Evolutionary conservation across 768 basidiomycete genomes (phyloP), one percentile per base, ranked within the genome.

Genomic region (Lactarius hengduanensis): DNA sequence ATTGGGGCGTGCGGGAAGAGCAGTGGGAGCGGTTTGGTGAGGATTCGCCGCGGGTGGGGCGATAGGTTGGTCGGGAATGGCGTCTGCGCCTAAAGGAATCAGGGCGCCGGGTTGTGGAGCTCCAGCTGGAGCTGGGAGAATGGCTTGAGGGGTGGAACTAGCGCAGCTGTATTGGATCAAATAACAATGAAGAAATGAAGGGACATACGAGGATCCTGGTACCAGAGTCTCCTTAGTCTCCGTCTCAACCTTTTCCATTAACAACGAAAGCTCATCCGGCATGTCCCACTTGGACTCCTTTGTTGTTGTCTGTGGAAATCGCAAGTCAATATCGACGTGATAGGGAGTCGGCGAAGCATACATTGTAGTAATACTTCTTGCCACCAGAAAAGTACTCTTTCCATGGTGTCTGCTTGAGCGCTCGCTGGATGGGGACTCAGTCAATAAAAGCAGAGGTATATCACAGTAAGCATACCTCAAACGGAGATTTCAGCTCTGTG

Each of bases 211-310:
- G 58, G 64, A 20, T 68, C 36, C 34, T 30, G 62, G 18, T 40
- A 74, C 76, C 62, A 73, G 76, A 71, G 72, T 69, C 54, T 78
- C 73, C 57, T 80, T 81, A 4, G 79, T 78, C 66, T 93, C 90
- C 75, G 91, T 90, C 76, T 94, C 91, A 0, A 96, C 89, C 71
- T 89, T 91, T 74, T 92, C 90, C 43, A 94, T 81, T 28, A 96
- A 77, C n/a, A 92, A 81, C 28, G 90, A 78, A 32, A 99, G 84
- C 72, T 98, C 96, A 62, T 94, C 89, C 11, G 97, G 97, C 87
- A 96, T 90, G 66, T 96, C 94, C 97, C 97, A 98, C 80, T 96
- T 94, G 2, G 95, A 96, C 77, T 96, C 92, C 71, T 94, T 96
- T 36, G 88, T 84, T 50, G 91, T 88, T 38, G 87, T 90, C 89